Evolutionary conservation across 257 asterid species (phyloP).

Genomic region (Capsicum rhomboideum): DNA sequence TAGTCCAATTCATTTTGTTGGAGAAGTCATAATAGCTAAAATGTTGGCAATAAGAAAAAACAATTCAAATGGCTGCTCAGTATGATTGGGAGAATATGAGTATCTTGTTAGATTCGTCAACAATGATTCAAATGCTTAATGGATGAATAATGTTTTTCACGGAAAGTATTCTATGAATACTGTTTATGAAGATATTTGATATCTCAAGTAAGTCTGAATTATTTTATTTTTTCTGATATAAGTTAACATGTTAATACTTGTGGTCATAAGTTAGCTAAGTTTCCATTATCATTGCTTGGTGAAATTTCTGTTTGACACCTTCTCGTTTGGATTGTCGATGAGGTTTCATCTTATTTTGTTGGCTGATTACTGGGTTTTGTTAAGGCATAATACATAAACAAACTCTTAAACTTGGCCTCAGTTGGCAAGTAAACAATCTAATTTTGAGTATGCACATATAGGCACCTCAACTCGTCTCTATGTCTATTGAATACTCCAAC

Average conservation of each 20-base stretch:
- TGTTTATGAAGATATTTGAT: background rate
- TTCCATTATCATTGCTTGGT: background rate
- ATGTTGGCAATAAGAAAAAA: no score
- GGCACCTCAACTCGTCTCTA: no score
- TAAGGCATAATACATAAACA: no score
- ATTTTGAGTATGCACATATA: no score
- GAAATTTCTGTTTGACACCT: background rate
- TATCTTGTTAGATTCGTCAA: no score
- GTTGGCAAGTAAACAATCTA: no score
- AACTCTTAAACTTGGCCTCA: no score
- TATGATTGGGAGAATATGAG: no score
- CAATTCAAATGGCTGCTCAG: no score
- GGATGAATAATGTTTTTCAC: background rate
- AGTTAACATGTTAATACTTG: background rate
- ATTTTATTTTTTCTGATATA: background rate
- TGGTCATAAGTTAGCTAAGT: background rate
- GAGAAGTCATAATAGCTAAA: no score
- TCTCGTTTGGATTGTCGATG: background rate
- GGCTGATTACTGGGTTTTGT: background rate
- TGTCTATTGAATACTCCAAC: no score
- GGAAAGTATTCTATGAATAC: background rate
- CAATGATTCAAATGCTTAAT: no score
- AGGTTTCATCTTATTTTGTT: background rate
- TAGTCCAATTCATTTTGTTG: background rate
- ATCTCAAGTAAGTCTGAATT: background rate